Evolutionary conservation across 768 basidiomycete species (phyloP), one percentile per base, ranked within the genome.

Genomic region (Panaeolus papilionaceus): DNA sequence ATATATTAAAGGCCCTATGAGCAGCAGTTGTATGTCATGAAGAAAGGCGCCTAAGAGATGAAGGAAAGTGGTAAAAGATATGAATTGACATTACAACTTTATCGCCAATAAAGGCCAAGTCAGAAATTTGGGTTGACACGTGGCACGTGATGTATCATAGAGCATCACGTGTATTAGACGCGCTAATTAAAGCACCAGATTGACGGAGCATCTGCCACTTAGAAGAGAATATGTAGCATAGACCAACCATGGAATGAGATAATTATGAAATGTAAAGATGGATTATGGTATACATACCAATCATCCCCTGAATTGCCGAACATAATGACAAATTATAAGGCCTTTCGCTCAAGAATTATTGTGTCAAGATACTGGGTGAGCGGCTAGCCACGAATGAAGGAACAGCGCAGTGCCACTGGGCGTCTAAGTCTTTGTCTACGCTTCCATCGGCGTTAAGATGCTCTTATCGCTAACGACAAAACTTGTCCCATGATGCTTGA

Each of bases 181-280:
- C 66, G 66, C 38, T 67, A 67, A 67, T 67, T 67, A 28, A 62
- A 66, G 20, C 18, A 26, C 12, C 42, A 44, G 14, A 44, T 49
- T 49, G 47, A 9, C 47, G 39, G 45, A 49, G 14, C 16, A 44
- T 44, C 42, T 44, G 42, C 42, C 16, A 44, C 14, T 18, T 10
- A 40, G 3, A 18, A 16, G 11, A 16, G 42, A 18, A 9, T 44
- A 2, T 6, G 2, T 44, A 14, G 42, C 16, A 44, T 44, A 18
- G 16, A 44, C 42, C 42, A 44, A 16, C 16, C 11, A 2, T 18
- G 42, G 3, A 11, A 44, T 44, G 14, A 44, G 42, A 44, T 44
- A 6, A 18, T 16, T 44, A 3, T 33, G 33, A 33, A 33, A 3
- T 3, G 5, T 33, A 33, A 33, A 5, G 33, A 2, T 33, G 33